Evolutionary conservation across 2,329 filamentous ascomycete species (phyloP), one percentile per base, ranked within the genome.

Genomic region (Penicillium sp.): DNA sequence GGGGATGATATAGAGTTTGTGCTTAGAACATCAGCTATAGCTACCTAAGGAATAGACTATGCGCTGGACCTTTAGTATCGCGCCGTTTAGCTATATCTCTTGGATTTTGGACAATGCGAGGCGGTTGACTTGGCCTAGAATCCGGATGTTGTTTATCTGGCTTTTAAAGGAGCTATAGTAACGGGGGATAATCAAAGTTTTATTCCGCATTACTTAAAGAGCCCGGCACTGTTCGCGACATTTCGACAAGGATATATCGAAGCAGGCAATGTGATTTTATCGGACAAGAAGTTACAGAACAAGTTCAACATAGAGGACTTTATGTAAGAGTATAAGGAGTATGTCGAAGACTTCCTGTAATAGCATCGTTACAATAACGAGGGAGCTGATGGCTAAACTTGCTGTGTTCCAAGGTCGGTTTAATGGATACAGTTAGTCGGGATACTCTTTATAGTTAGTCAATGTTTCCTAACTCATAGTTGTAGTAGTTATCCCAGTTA

Each of bases 1-100:
- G 53, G 52, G 0, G 53, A 54, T 19, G 49, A 56, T 44, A 35
- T 54, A n/a, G 52, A 56, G 37, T 56, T 56, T 42, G 52, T 56
- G 7, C 41, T 54, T 37, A 52, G 53, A 0, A 54, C 46, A 35
- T 50, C 52, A 4, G 17, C 35, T 3, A 26, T 4, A 19, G 35
- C 24, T 19, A 7, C 9, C 15, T 8, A 26, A 15, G 13, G 13
- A n/a, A 2, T 4, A n/a, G 8, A 39, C 13, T 3, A 39, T 7
- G 22, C 5, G 10, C 17, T 17, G 3, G 41, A 46, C 15, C 7
- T 50, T 5, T 46, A 54, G 2, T 35, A 50, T 10, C 46, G 53
- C 4, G 43, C 34, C 2, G 31, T 47, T 21, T 31, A 41, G 13
- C 10, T 29, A 4, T 42, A 29, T 15, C 26, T 42, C 12, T 15